phyloP scores from a whole-genome alignment of 805 yeast species.

The Lipomyces kockii region DNA sequence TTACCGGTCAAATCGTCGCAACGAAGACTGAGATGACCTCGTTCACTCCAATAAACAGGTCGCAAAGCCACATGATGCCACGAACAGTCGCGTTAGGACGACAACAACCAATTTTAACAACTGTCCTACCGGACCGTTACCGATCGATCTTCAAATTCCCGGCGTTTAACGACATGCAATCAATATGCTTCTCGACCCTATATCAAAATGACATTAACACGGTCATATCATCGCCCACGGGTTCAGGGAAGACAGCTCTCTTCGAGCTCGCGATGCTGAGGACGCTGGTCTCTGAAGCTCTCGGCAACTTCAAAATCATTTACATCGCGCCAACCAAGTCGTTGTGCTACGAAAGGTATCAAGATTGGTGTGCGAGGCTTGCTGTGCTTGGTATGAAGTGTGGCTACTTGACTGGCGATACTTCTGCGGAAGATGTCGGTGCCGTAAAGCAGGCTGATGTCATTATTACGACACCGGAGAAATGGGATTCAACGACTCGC shows the following conservation, averaged over 20 bases:
- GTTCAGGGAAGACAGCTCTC: conserved; percentile 62
- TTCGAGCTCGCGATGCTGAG: conserved; percentile 58
- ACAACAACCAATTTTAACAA: conserved; percentile 2
- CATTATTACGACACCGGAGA: conserved; percentile 65
- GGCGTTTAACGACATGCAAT: conserved; percentile 57
- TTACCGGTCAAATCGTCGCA: background rate
- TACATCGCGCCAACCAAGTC: conserved; percentile 68
- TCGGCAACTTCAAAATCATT: conserved; percentile 40
- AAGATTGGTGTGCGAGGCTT: conserved; percentile 54
- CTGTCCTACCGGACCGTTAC: conserved; percentile 48
- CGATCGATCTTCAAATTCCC: conserved; percentile 46
- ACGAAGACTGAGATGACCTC: background rate
- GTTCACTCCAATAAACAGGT: background rate
- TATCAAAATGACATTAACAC: conserved; percentile 50
- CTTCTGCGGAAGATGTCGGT: conserved; percentile 52
- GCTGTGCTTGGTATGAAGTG: conserved; percentile 49
- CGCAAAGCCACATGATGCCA: background rate
- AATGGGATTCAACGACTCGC: conserved; percentile 63
- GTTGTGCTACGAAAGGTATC: conserved; percentile 56
- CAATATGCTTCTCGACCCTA: conserved; percentile 49
- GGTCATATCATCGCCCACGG: conserved; percentile 61
- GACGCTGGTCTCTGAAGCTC: conserved; percentile 34
- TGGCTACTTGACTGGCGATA: conserved; percentile 61
- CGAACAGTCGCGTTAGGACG: background rate
- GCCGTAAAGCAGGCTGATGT: conserved; percentile 55